A percentile compares a stretch with the other conserved stretches of the same genome.
Conservation (phyloP, 768 basidiomycete genomes). For the Phanerochaete sordida region DNA sequence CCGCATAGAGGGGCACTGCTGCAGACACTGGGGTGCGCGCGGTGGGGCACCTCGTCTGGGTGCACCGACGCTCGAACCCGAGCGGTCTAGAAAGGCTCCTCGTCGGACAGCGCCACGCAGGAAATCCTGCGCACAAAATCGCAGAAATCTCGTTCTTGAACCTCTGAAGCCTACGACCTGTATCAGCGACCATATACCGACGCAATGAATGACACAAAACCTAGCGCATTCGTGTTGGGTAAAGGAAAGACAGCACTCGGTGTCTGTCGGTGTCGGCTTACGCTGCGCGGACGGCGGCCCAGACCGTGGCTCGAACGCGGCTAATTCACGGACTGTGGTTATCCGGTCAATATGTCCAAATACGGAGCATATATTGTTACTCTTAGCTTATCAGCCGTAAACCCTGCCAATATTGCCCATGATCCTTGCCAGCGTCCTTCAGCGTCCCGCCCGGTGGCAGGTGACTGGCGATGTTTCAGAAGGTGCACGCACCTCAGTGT, state of each 20-base stretch:
- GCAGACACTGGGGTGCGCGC: not conserved
- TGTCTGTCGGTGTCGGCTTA: too few relatives aligned
- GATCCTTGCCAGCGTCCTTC: too few relatives aligned
- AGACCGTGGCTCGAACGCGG: not conserved
- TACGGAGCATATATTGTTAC: too few relatives aligned
- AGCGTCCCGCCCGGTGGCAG: too few relatives aligned
- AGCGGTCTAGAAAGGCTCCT: not conserved
- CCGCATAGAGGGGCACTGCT: not conserved
- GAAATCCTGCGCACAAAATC: not conserved
- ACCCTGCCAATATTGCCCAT: too few relatives aligned
- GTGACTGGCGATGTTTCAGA: too few relatives aligned
- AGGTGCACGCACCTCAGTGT: too few relatives aligned
- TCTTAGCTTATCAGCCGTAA: too few relatives aligned
- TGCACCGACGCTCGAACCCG: constrained; percentile 4
- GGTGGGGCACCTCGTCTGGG: not conserved
- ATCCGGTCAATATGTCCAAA: not conserved
- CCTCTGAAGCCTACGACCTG: not conserved
- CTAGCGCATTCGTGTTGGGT: too few relatives aligned
- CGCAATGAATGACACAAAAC: too few relatives aligned
- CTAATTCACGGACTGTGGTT: not conserved
- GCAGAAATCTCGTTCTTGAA: not conserved
- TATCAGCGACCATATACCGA: too few relatives aligned
- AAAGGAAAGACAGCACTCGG: too few relatives aligned
- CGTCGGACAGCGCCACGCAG: not conserved
- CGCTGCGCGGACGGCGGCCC: not conserved